Conservation (phyloP, 208 protist genomes). For the Acanthamoeba triangularis region DNA sequence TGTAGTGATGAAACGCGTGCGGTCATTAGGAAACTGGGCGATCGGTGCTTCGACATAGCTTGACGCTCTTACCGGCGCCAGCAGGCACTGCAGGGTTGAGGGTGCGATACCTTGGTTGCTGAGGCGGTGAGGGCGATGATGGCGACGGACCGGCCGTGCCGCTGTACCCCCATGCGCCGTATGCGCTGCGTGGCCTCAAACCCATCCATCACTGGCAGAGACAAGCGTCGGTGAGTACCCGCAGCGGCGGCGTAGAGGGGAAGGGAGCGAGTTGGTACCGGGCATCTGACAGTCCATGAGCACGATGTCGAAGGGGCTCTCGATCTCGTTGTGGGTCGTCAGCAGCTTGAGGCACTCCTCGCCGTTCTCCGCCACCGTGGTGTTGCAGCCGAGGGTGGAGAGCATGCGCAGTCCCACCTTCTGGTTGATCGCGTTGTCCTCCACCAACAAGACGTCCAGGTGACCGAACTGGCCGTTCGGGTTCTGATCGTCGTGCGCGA, state of each 20-base stretch:
- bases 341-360: background rate
- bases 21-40: no score
- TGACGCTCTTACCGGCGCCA: no score
- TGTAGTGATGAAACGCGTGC: no score
- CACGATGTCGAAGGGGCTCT: background rate
- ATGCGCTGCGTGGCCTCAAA: conserved; percentile 25
- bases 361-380: background rate
- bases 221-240: background rate
- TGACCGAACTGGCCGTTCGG: background rate
- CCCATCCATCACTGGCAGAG: background rate
- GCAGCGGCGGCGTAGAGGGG: no score
- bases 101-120: background rate
- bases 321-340: background rate
- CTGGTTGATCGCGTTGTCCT: conserved; percentile 48
- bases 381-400: background rate
- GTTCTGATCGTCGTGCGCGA: background rate
- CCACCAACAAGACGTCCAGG: conserved; percentile 6
- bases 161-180: background rate
- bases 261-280: no score
- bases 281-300: conserved; percentile 68
- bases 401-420: conserved; percentile 31
- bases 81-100: no score
- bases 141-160: background rate
- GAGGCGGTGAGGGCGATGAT: conserved; percentile 18
- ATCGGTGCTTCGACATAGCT: no score